Percentiles rank a stretch among this genome's conserved stretches.
Evolutionary conservation across 2,329 filamentous ascomycete genomes (phyloP).

Genomic region (Hortaea sp.): DNA sequence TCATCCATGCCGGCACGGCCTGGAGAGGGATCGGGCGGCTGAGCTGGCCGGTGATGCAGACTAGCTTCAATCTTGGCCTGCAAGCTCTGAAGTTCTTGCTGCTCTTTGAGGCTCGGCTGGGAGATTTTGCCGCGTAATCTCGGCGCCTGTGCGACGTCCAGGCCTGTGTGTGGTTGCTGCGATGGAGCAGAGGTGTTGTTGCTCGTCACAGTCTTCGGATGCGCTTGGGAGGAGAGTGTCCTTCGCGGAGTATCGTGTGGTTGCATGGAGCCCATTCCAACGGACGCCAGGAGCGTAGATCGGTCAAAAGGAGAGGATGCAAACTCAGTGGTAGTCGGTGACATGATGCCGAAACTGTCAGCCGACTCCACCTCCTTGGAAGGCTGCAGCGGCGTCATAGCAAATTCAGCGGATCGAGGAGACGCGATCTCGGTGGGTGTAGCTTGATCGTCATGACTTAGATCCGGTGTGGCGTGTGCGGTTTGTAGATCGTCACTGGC

Average conservation of each 20-base stretch:
- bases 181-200: not conserved
- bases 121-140: conserved; percentile 23
- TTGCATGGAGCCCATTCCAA: conserved; percentile 27
- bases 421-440: conserved; percentile 23
- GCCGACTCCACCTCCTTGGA: conserved; percentile 22
- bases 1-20: conserved; percentile 24
- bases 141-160: conserved; percentile 1
- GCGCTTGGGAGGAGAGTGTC: conserved; percentile 12
- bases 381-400: conserved; percentile 25
- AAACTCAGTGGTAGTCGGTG: conserved; percentile 33
- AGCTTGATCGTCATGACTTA: conserved; percentile 6
- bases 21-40: not conserved
- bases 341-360: conserved; percentile 29
- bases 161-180: not conserved
- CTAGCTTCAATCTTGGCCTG: conserved; percentile 23
- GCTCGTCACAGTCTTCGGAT: conserved; percentile 2
- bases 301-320: conserved; percentile 24
- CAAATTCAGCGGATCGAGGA: conserved; percentile 29
- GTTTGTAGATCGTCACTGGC: not conserved
- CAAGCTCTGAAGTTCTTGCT: conserved; percentile 22
- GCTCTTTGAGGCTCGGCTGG: conserved; percentile 23
- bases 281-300: conserved; percentile 23
- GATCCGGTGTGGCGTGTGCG: not conserved
- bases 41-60: conserved; percentile 9
- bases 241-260: conserved; percentile 14